phyloP scores from a whole-genome alignment of 305 asterid genomes.

The Fraxinus nigra region DNA sequence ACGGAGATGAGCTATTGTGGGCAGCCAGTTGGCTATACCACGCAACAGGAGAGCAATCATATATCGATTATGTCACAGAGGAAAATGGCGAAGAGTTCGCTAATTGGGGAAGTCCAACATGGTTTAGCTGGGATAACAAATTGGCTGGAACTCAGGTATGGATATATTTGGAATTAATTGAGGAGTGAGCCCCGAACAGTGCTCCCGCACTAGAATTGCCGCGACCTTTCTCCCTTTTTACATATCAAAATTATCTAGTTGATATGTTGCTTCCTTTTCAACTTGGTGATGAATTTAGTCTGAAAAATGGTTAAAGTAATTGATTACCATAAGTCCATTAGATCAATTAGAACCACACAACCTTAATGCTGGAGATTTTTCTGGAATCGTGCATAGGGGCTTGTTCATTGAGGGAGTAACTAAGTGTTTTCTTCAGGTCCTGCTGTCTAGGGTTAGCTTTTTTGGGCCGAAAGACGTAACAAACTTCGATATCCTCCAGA shows the following conservation, averaged over 20 bases:
- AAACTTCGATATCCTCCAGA: constrained; percentile 48
- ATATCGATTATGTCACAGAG: constrained; percentile 73
- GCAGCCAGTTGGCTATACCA: constrained; percentile 95
- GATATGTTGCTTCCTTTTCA: neutral
- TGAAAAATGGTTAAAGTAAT: neutral
- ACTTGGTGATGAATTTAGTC: neutral
- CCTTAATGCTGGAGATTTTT: neutral
- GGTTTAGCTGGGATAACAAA: constrained; percentile 99
- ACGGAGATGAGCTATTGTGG: constrained; percentile 97
- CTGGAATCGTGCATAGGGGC: neutral
- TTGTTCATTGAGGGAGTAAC: neutral
- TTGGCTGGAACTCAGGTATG: constrained; percentile 89
- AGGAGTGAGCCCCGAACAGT: neutral
- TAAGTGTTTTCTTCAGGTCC: constrained; percentile 53
- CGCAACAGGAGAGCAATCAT: constrained; percentile 68
- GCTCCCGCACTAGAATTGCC: neutral
- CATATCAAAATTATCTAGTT: neutral
- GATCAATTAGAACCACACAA: neutral
- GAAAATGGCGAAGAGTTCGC: constrained; percentile 66
- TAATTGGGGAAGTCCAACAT: constrained; percentile 78
- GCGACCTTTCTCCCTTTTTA: neutral
- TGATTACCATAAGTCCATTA: neutral
- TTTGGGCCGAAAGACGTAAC: constrained; percentile 60
- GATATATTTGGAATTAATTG: neutral
- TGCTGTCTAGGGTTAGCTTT: constrained; percentile 80